Evolutionary conservation across 768 basidiomycete genomes (phyloP).

Genomic region (Candolleomyces aberdarensis): DNA sequence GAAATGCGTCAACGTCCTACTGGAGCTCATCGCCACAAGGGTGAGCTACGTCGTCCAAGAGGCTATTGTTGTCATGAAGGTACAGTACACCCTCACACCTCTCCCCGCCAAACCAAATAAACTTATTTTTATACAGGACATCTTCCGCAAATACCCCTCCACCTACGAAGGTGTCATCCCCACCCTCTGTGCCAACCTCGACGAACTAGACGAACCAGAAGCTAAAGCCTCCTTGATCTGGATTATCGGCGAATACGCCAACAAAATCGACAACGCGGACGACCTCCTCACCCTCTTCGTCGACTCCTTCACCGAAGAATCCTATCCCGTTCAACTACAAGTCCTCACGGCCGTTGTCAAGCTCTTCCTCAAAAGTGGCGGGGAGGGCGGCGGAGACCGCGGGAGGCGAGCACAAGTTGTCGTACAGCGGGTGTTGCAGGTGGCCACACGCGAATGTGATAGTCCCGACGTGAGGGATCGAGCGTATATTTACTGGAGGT

Average conservation of each 20-base stretch:
- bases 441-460: slow-evolving; percentile 96
- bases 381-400: too few species aligned
- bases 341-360: slow-evolving; percentile 96
- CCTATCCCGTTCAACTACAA: slow-evolving; percentile 81
- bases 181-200: slow-evolving; percentile 89
- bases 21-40: slow-evolving; percentile 89
- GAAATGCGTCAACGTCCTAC: slow-evolving; percentile 88
- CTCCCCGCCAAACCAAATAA: background rate
- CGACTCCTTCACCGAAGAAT: slow-evolving; percentile 90
- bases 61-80: slow-evolving; percentile 99
- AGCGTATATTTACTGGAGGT: slow-evolving; percentile 97
- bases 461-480: slow-evolving; percentile 95
- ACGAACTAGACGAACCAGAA: slow-evolving; percentile 96
- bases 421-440: slow-evolving; percentile 88
- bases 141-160: slow-evolving; percentile 95
- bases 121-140: slow-evolving; percentile 57
- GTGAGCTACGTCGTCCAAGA: slow-evolving; percentile 99
- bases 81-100: slow-evolving; percentile 25
- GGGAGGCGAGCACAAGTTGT: slow-evolving; percentile 88
- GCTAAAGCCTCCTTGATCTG: slow-evolving; percentile 97
- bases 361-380: slow-evolving; percentile 67
- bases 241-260: slow-evolving; percentile 98
- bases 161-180: slow-evolving; percentile 98
- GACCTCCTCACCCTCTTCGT: slow-evolving; percentile 89
- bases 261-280: slow-evolving; percentile 96